These are phyloP conservation scores for Ustilago trichophora DNA, from an alignment of 1,284 basidiomycete species.

Conservation along the genomic window DNA sequence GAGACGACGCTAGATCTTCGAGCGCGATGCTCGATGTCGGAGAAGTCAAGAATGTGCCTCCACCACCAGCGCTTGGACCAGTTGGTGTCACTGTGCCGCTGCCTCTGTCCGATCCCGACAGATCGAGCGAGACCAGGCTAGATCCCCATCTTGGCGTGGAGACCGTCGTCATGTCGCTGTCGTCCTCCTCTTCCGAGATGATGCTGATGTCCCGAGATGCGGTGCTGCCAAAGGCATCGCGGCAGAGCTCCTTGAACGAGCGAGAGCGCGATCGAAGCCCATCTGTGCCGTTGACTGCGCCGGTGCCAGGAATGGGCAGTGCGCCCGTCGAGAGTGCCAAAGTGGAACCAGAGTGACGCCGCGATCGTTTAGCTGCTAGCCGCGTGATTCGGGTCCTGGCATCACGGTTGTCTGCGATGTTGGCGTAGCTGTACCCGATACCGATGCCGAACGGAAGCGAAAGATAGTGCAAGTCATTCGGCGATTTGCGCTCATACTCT, in stretches of 20 bases:
- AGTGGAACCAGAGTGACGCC: constrained; percentile 5
- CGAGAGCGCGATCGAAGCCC: constrained; percentile 32
- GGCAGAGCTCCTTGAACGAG: constrained; percentile 41
- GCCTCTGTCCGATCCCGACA: constrained; percentile 18
- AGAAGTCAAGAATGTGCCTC: not conserved
- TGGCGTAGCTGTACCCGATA: constrained; percentile 43
- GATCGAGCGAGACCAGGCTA: constrained; percentile 23
- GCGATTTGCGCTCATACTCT: constrained; percentile 15
- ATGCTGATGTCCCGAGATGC: constrained; percentile 16
- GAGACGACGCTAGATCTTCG: constrained; percentile 18
- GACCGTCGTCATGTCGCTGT: constrained; percentile 21
- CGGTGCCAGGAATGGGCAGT: constrained; percentile 19
- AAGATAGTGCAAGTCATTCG: constrained; percentile 35
- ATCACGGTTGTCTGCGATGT: constrained; percentile 26
- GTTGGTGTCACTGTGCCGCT: constrained; percentile 32
- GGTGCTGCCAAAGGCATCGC: constrained; percentile 19
- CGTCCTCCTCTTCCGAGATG: constrained; percentile 29
- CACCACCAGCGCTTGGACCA: constrained; percentile 7
- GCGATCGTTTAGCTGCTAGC: constrained; percentile 15
- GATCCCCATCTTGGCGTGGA: constrained; percentile 25
- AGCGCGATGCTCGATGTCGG: constrained; percentile 17
- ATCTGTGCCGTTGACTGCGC: constrained; percentile 10
- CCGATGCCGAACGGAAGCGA: constrained; percentile 44
- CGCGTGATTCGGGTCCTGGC: constrained; percentile 16
- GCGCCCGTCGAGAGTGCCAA: constrained; percentile 29